A percentile compares a stretch with the other conserved stretches of the same genome.
phyloP scores from a whole-genome alignment of 441 rosid genomes.

The Adansonia madagascariensis region DNA sequence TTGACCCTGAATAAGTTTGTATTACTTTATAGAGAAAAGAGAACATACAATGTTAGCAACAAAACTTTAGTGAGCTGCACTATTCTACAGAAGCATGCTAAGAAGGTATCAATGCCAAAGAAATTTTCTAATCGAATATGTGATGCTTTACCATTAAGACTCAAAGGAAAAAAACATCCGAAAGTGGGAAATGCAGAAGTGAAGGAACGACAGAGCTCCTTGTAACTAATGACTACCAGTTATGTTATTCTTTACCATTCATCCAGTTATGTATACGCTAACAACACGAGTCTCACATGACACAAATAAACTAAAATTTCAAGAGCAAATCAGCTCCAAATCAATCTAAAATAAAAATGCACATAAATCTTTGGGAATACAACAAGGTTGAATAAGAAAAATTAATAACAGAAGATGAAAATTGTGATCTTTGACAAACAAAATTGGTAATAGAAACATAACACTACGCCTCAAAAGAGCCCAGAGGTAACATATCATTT shows the following conservation, averaged over 20 bases:
- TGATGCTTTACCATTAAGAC: not conserved
- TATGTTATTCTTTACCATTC: slow-evolving; percentile 12
- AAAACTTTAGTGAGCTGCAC: slow-evolving; percentile 21
- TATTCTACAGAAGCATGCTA: not conserved
- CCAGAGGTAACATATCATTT: not conserved
- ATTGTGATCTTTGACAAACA: not conserved
- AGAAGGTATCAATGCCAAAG: not conserved
- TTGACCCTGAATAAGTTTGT: slow-evolving; percentile 29
- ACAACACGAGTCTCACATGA: slow-evolving; percentile 1
- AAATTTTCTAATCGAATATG: not conserved
- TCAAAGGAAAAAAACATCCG: not conserved
- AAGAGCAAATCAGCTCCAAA: slow-evolving; percentile 1
- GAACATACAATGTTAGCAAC: not conserved
- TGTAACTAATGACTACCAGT: slow-evolving; percentile 12
- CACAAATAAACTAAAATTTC: not conserved
- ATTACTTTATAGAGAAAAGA: slow-evolving; percentile 16
- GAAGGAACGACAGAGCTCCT: not conserved
- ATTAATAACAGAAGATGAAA: not conserved
- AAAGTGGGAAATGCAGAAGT: not conserved
- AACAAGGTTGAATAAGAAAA: not conserved
- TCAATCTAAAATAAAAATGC: not conserved
- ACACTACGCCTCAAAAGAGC: slow-evolving; percentile 9
- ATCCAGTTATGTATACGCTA: slow-evolving; percentile 1
- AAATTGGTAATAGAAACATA: not conserved
- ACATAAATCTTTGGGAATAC: not conserved